A percentile compares a stretch with the other conserved stretches of the same genome.
phyloP scores from a whole-genome alignment of 179 eudicot species.

The Patellifolia procumbens region DNA sequence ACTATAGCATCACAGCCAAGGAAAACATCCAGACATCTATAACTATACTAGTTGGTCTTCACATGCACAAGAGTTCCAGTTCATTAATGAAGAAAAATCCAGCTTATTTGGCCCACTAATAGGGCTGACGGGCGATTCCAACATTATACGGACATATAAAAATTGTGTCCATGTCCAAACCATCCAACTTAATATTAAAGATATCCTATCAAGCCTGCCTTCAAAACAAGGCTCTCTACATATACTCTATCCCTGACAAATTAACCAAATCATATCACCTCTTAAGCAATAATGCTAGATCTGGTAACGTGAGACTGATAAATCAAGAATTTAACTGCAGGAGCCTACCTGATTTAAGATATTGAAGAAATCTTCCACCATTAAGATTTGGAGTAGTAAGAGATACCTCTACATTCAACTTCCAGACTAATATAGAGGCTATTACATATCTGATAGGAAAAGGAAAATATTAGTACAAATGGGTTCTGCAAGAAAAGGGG shows the following conservation, averaged over 20 bases:
- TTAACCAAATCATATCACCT: not conserved
- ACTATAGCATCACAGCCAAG: not conserved
- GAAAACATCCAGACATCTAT: not conserved
- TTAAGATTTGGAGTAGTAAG: constrained; percentile 64
- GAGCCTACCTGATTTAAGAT: constrained; percentile 71
- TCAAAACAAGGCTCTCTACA: not conserved
- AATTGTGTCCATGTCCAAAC: constrained; percentile 1
- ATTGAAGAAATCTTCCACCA: constrained; percentile 56
- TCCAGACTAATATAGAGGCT: constrained; percentile 76
- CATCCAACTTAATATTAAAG: not conserved
- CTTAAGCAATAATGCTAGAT: not conserved
- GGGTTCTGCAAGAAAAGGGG: not conserved
- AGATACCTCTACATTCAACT: constrained; percentile 57
- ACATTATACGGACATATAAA: not conserved
- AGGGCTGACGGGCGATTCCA: not conserved
- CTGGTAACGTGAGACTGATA: not conserved
- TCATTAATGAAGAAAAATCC: not conserved
- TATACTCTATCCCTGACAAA: not conserved
- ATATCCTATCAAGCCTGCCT: not conserved
- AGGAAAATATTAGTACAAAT: constrained; percentile 7
- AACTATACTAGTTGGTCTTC: not conserved
- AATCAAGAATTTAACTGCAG: constrained; percentile 8
- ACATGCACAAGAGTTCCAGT: not conserved
- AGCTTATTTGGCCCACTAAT: not conserved
- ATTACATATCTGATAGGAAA: constrained; percentile 63